Percentiles rank a stretch among this genome's conserved stretches.
Evolutionary conservation across 139 green algal species (phyloP).

Genomic region (Asterochloris erici): DNA sequence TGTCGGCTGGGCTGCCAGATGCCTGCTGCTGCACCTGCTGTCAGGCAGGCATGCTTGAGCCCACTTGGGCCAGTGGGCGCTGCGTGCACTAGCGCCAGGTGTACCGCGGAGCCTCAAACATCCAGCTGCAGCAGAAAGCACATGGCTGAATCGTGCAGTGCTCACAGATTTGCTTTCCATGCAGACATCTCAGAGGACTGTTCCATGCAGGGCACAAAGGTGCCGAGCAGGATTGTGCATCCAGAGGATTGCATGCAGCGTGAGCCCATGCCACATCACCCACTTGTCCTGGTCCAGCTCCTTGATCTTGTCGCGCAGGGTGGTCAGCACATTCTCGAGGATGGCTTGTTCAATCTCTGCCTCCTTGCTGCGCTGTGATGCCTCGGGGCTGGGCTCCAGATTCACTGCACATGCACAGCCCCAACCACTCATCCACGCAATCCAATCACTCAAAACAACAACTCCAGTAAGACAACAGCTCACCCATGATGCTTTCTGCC

Average conservation of each 20-base stretch:
- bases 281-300: conserved; percentile 19
- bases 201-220: background rate
- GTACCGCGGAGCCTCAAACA: conserved; percentile 60
- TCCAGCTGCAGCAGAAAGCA: conserved; percentile 47
- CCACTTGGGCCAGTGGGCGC: no score
- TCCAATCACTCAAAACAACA: no score
- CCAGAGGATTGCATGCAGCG: background rate
- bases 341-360: conserved; percentile 4
- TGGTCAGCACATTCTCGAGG: conserved; percentile 9
- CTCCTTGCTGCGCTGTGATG: background rate
- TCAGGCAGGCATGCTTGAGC: no score
- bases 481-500: no score
- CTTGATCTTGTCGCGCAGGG: conserved; percentile 9
- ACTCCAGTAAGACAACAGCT: no score
- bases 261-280: background rate
- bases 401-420: no score
- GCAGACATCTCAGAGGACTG: background rate
- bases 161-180: background rate
- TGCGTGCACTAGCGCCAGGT: conserved; percentile 17
- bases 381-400: no score
- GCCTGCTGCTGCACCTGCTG: background rate
- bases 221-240: no score
- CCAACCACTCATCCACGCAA: no score
- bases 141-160: background rate
- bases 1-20: background rate